Conservation (phyloP, 2,329 filamentous ascomycete species). For the Alternaria incomplexa region DNA sequence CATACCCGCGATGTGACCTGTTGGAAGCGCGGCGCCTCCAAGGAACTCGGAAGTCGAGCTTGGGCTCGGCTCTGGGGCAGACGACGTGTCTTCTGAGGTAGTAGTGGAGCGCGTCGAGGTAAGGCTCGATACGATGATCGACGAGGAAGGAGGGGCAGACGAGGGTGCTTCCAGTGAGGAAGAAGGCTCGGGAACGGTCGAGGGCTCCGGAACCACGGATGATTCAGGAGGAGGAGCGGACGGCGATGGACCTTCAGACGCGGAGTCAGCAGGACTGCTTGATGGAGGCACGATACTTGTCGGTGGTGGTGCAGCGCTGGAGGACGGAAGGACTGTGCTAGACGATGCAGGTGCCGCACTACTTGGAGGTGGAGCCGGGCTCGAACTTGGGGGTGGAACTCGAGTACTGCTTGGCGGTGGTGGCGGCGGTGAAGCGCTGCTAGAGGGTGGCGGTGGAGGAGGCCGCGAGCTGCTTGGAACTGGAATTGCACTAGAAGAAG, state of each 20-base stretch:
- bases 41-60: slow-evolving; percentile 17
- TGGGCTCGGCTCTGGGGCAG: slow-evolving; percentile 6
- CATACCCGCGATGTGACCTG: slow-evolving; percentile 24
- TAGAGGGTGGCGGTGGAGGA: background rate
- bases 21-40: slow-evolving; percentile 23
- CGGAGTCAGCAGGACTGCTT: slow-evolving; percentile 31
- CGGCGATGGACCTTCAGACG: slow-evolving; percentile 23
- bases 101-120: slow-evolving; percentile 16
- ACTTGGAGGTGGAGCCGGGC: slow-evolving; percentile 7
- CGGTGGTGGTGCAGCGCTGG: slow-evolving; percentile 1
- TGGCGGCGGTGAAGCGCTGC: background rate
- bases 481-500: slow-evolving; percentile 18
- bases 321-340: slow-evolving; percentile 9
- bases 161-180: background rate
- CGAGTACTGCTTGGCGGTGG: slow-evolving; percentile 4
- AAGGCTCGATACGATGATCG: slow-evolving; percentile 9
- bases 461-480: background rate
- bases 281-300: slow-evolving; percentile 20
- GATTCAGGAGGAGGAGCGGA: background rate
- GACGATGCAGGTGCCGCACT: slow-evolving; percentile 13
- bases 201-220: background rate
- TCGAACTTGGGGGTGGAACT: slow-evolving; percentile 17
- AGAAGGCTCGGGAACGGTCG: background rate
- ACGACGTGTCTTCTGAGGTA: slow-evolving; percentile 1
- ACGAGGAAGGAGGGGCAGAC: background rate